Percentiles rank a stretch among this genome's conserved stretches.
Evolutionary conservation across 495 filamentous ascomycete genomes (phyloP).

Genomic region (Neurospora sp.): DNA sequence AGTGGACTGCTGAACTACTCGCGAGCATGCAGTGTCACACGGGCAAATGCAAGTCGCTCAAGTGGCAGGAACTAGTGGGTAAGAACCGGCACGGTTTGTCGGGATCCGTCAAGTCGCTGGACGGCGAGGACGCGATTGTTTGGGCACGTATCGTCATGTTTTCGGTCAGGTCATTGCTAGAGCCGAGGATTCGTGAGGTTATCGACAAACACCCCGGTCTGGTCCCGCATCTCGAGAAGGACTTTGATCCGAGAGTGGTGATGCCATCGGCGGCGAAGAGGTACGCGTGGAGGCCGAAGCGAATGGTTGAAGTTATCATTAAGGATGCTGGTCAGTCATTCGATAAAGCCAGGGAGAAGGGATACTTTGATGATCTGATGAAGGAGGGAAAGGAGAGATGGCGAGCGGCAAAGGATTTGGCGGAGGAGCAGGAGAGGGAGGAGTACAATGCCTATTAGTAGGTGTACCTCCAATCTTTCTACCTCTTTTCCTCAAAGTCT

Average conservation of each 20-base stretch:
- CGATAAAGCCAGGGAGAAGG: background rate
- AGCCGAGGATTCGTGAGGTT: background rate
- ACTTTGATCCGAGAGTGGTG: background rate
- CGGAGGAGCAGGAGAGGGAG: background rate
- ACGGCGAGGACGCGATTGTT: background rate
- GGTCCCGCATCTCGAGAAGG: background rate
- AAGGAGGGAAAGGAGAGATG: background rate
- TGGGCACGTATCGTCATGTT: background rate
- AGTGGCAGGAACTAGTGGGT: background rate
- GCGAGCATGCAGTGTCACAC: background rate
- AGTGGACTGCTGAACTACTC: background rate
- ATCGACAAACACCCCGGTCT: background rate
- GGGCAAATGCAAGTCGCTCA: background rate
- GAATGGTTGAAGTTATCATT: background rate
- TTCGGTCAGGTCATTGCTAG: background rate
- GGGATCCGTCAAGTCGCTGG: background rate
- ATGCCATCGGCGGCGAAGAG: background rate
- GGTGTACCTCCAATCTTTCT: background rate
- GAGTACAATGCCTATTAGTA: background rate
- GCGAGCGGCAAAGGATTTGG: background rate
- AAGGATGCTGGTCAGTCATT: background rate
- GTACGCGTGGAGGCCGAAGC: background rate
- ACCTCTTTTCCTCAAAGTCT: background rate
- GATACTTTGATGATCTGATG: background rate
- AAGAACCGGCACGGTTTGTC: background rate